A percentile compares a stretch with the other conserved stretches of the same genome.
phyloP scores from a whole-genome alignment of 2,329 filamentous ascomycete genomes.

The Xylogone sp. region DNA sequence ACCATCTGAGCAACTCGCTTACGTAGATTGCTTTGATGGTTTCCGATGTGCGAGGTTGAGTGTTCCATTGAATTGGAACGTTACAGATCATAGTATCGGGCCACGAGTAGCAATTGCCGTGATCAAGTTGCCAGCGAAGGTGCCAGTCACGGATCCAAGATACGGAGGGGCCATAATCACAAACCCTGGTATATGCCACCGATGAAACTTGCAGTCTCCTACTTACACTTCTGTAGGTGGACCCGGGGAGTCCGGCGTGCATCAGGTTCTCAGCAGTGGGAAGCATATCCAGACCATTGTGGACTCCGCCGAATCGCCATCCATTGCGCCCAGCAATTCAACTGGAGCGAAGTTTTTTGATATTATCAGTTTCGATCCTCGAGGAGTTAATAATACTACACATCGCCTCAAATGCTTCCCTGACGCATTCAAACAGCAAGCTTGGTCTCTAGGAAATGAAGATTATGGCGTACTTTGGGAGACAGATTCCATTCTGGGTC shows the following conservation, averaged over 20 bases:
- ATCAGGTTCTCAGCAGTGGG: conserved; percentile 21
- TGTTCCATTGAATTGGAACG: conserved; percentile 37
- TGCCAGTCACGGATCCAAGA: conserved; percentile 29
- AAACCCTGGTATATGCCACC: conserved; percentile 29
- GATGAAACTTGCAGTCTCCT: not conserved
- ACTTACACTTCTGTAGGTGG: conserved; percentile 20
- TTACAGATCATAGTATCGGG: conserved; percentile 15
- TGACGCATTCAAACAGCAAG: conserved; percentile 10
- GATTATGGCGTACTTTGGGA: conserved; percentile 16
- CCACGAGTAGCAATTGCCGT: conserved; percentile 33
- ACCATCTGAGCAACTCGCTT: conserved; percentile 18
- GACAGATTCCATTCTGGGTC: conserved; percentile 3
- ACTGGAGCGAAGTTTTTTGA: conserved; percentile 30
- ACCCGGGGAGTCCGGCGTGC: conserved; percentile 34
- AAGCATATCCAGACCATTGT: conserved; percentile 24
- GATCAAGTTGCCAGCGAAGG: conserved; percentile 33
- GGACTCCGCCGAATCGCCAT: conserved; percentile 12
- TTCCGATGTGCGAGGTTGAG: conserved; percentile 38
- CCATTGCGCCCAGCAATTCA: not conserved
- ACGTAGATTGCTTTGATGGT: conserved; percentile 30
- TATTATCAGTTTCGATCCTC: conserved; percentile 37
- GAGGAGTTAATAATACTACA: conserved; percentile 33
- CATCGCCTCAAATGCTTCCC: conserved; percentile 31
- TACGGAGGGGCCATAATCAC: conserved; percentile 35
- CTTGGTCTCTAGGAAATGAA: conserved; percentile 9